phyloP scores from a whole-genome alignment of 805 yeast genomes.

The Tetrapisispora iriomotensis region DNA sequence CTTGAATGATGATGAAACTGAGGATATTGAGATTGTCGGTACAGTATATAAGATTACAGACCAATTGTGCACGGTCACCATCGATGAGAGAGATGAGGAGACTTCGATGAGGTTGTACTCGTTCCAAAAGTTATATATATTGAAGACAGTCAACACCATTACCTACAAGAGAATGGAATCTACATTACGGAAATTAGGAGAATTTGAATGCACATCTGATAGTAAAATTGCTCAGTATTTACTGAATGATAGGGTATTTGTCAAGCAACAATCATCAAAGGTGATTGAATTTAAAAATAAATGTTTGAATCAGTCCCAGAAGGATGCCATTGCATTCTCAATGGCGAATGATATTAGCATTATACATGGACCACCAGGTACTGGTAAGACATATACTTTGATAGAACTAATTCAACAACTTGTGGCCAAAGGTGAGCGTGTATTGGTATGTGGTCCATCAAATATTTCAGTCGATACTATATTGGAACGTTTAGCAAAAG shows the following conservation, averaged over 20 bases:
- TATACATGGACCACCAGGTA: constrained; percentile 73
- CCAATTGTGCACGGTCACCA: constrained; percentile 43
- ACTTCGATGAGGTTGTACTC: constrained; percentile 36
- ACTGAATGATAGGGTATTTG: constrained; percentile 31
- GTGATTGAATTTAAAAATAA: constrained; percentile 13
- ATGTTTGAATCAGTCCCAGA: constrained; percentile 54
- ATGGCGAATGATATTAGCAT: constrained; percentile 48
- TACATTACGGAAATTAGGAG: constrained; percentile 57
- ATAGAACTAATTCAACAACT: constrained; percentile 75
- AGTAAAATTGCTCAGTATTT: constrained; percentile 37
- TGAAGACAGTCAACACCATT: constrained; percentile 47
- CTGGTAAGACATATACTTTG: constrained; percentile 75
- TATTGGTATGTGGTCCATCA: constrained; percentile 89
- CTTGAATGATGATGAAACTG: constrained; percentile 15
- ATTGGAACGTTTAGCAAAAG: constrained; percentile 54
- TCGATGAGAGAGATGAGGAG: constrained; percentile 50
- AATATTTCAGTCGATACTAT: constrained; percentile 89
- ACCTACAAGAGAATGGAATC: constrained; percentile 74
- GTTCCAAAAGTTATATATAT: constrained; percentile 26
- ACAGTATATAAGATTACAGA: constrained; percentile 50
- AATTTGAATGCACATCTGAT: constrained; percentile 31
- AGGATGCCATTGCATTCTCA: constrained; percentile 59
- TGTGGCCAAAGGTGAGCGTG: constrained; percentile 42
- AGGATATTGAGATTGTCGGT: constrained; percentile 39
- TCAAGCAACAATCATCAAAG: constrained; percentile 5